Evolutionary conservation across 371 early-diverging fungal genomes (phyloP).

Genomic region (Thermomucor indicae-seudaticae): DNA sequence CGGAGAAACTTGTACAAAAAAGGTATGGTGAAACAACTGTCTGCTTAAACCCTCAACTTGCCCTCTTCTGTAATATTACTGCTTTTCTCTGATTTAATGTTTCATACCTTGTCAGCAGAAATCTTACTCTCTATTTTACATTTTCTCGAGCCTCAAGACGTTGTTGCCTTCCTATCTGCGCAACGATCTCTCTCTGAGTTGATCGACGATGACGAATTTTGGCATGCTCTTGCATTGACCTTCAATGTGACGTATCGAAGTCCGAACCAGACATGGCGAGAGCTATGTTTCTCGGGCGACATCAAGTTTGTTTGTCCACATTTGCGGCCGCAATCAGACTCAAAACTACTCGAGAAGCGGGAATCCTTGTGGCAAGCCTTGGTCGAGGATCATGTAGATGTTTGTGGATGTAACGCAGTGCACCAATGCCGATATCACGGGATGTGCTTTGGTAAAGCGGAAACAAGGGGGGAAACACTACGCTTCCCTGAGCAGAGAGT

Average conservation of each 20-base stretch:
- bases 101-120: not conserved
- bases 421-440: not conserved
- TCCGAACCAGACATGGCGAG: not conserved
- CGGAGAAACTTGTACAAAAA: too few relatives aligned
- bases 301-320: not conserved
- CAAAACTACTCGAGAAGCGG: not conserved
- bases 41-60: too few relatives aligned
- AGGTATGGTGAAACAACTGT: too few relatives aligned
- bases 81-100: too few relatives aligned
- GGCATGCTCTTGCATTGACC: not conserved
- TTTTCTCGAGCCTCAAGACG: not conserved
- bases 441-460: not conserved
- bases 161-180: not conserved
- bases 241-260: not conserved
- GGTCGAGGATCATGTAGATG: not conserved
- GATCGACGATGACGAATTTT: not conserved
- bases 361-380: not conserved
- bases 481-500: too few relatives aligned
- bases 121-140: constrained; percentile 1
- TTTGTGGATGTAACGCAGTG: too few relatives aligned
- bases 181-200: not conserved
- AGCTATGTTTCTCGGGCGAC: not conserved
- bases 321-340: not conserved
- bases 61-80: too few relatives aligned
- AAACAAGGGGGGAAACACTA: too few relatives aligned